A percentile compares a stretch with the other conserved stretches of the same genome.
phyloP scores from a whole-genome alignment of 1,284 basidiomycete genomes.

The Chalciporus sp. region DNA sequence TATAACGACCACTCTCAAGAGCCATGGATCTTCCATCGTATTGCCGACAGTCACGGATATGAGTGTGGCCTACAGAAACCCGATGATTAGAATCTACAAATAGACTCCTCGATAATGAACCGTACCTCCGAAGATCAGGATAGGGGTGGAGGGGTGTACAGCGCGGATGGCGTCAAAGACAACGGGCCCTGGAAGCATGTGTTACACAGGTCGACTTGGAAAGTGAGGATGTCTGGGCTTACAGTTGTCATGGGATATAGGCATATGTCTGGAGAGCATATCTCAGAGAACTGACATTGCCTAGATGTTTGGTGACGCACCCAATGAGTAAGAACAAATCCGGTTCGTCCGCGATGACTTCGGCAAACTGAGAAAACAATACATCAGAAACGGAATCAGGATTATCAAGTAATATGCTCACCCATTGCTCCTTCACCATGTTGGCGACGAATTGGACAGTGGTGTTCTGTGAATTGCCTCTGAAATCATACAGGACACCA shows the following conservation, averaged over 20 bases:
- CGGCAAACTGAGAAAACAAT: no score
- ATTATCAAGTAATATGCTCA: constrained; percentile 27
- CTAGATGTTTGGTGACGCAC: constrained; percentile 34
- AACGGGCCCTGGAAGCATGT: constrained; percentile 50
- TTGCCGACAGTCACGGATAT: constrained; percentile 76
- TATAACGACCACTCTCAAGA: constrained; percentile 82
- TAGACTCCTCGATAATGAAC: neutral
- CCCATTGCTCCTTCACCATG: constrained; percentile 62
- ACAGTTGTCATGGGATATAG: constrained; percentile 65
- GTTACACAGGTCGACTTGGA: neutral
- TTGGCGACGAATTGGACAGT: no score
- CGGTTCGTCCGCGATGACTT: constrained; percentile 59
- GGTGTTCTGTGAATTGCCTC: no score
- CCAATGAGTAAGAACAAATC: constrained; percentile 77
- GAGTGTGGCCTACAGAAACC: constrained; percentile 57
- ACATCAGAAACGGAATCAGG: no score
- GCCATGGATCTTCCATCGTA: constrained; percentile 67
- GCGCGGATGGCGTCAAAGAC: constrained; percentile 76
- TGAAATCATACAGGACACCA: no score
- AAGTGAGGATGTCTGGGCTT: constrained; percentile 3
- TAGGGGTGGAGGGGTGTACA: constrained; percentile 72
- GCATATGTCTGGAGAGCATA: constrained; percentile 60
- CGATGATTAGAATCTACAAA: neutral
- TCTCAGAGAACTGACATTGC: constrained; percentile 5
- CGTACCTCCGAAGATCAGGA: constrained; percentile 75